Percentiles rank a stretch among this genome's conserved stretches.
Conservation (phyloP, 208 protist species). For the Trypanosoma mega region DNA sequence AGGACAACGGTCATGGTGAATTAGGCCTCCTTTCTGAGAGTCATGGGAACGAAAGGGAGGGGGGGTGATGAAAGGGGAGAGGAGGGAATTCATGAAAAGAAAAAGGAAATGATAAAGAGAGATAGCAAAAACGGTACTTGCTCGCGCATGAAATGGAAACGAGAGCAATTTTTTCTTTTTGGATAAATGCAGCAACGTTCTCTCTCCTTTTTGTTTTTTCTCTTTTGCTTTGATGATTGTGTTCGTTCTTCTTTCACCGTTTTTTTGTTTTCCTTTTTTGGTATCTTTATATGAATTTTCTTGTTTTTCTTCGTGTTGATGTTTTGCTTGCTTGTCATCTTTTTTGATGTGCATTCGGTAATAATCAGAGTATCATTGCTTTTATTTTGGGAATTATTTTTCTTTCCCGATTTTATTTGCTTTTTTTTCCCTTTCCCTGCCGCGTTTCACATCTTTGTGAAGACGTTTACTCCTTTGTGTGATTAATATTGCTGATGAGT, state of each 20-base stretch:
- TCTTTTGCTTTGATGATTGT: not conserved
- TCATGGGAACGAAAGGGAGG: not conserved
- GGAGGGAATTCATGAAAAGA: not conserved
- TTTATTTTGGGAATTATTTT: no score
- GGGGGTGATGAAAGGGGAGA: not conserved
- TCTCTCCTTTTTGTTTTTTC: not conserved
- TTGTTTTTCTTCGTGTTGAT: no score
- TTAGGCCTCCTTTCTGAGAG: no score
- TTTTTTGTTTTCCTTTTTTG: no score
- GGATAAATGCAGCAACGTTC: not conserved
- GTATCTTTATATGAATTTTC: no score
- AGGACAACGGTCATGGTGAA: not conserved
- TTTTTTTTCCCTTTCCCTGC: slow-evolving; percentile 7
- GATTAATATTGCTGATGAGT: not conserved
- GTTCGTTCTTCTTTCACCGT: no score
- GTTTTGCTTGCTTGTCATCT: no score
- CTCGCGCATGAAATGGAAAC: not conserved
- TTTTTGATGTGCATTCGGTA: no score
- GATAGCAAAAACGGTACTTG: no score
- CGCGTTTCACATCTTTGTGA: not conserved
- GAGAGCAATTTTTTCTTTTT: slow-evolving; percentile 6
- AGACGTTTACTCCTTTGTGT: not conserved
- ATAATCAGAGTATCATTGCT: no score
- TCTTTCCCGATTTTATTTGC: slow-evolving; percentile 1
- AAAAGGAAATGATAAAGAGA: no score